phyloP scores from a whole-genome alignment of 2,329 filamentous ascomycete species.

The Gnomoniopsis smithogilvyi region DNA sequence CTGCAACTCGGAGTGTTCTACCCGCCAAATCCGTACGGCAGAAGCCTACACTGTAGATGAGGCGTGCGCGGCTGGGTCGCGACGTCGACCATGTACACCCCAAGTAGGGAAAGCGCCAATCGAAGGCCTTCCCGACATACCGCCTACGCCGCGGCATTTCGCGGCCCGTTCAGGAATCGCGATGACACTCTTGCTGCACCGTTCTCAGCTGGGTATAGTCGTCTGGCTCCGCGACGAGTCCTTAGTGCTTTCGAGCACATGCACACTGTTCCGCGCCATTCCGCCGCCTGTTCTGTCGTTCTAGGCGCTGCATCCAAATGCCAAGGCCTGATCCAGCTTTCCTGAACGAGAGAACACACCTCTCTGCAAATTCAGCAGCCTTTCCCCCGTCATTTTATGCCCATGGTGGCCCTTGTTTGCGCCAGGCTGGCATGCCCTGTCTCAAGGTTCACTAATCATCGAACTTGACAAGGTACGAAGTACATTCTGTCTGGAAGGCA shows the following conservation, averaged over 20 bases:
- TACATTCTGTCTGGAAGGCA: neutral
- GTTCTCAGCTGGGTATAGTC: too few species aligned
- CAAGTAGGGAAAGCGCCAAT: slow-evolving; percentile 10
- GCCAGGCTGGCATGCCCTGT: slow-evolving; percentile 14
- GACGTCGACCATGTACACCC: slow-evolving; percentile 9
- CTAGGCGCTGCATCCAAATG: too few species aligned
- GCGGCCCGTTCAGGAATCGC: slow-evolving; percentile 11
- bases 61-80: neutral
- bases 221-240: slow-evolving; percentile 3
- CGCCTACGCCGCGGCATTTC: slow-evolving; percentile 12
- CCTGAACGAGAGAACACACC: neutral
- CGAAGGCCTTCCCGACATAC: slow-evolving; percentile 1
- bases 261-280: slow-evolving; percentile 6
- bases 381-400: neutral
- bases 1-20: neutral
- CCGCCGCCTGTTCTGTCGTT: neutral
- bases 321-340: neutral
- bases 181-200: slow-evolving; percentile 8
- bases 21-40: neutral
- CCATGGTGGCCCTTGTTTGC: slow-evolving; percentile 15
- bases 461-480: too few species aligned
- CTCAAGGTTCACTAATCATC: slow-evolving; percentile 9
- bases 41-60: neutral
- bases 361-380: neutral
- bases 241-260: slow-evolving; percentile 9